A percentile compares a stretch with the other conserved stretches of the same genome.
phyloP scores from a whole-genome alignment of 441 rosid species.

The Adansonia madagascariensis region DNA sequence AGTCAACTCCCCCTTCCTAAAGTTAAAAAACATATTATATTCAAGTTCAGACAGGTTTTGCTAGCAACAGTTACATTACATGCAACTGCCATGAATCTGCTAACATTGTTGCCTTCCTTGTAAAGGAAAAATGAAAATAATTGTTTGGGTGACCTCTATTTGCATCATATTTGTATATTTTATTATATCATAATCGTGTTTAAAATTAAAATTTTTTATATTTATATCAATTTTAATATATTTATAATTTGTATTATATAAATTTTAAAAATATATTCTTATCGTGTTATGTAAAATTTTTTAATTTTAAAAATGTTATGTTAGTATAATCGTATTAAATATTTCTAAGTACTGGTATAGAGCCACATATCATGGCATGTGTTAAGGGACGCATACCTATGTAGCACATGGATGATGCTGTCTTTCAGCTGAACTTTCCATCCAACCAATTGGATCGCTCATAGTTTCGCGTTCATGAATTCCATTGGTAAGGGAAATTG shows the following conservation, averaged over 20 bases:
- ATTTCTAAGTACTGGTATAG: not conserved
- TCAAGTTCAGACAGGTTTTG: not conserved
- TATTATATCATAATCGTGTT: too few species aligned
- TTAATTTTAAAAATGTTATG: too few species aligned
- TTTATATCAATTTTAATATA: too few species aligned
- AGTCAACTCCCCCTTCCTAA: conserved; percentile 21
- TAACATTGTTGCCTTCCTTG: conserved; percentile 26
- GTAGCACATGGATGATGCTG: conserved; percentile 43
- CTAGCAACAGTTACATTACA: conserved; percentile 1
- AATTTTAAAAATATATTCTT: too few species aligned
- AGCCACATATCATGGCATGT: conserved; percentile 41
- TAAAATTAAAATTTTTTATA: too few species aligned
- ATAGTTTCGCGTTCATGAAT: conserved; percentile 26
- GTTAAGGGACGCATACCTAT: conserved; percentile 33
- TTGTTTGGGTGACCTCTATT: conserved; percentile 15
- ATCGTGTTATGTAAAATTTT: too few species aligned
- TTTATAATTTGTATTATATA: too few species aligned
- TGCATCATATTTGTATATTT: too few species aligned
- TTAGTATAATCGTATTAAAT: too few species aligned
- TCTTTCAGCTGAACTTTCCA: conserved; percentile 8
- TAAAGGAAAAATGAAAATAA: conserved; percentile 15
- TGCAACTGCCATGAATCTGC: conserved; percentile 19
- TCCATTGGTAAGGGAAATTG: not conserved
- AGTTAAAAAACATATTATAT: not conserved
- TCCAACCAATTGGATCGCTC: conserved; percentile 24